Base-by-base conservation (phyloP, 768 basidiomycete genomes). In the Mycena venus region DNA sequence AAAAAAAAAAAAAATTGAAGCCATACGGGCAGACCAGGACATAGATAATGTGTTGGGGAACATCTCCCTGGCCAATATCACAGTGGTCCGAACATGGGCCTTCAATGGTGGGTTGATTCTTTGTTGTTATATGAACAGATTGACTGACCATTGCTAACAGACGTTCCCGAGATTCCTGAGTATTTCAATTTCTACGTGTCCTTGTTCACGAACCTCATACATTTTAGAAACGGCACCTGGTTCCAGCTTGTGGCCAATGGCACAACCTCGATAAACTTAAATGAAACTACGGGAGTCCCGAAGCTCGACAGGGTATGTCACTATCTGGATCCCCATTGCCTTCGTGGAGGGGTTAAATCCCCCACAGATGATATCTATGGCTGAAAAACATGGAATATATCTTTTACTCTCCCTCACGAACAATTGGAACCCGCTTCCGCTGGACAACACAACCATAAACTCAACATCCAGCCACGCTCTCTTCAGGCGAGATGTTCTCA, bases 81-180 rank as follows among this genome's bases (percentile, higher is more conserved):
- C 84, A 44, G 91, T 91, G 25, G 88, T 94, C 32, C 86, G 93
- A 49, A 85, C 90, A 4, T 94, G 93, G 93, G 93, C 88, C 21
- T 94, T 94, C 81, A 93, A 94, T 82, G 93, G 92, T 89, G 47
- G 42, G 79, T 64, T 19, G 56, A 34, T 61, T 31, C 55, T 40
- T 40, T 36, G 29, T 31, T 68, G 66, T 19, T 44, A 67, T 36
- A 15, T n/a, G 21, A 31, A 9, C 23, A 63, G 17, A 63, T 51
- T 67, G 12, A 36, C 64, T 55, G 53, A 49, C n/a, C 12, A 17
- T 31, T 2, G 9, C 47, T 19, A 4, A 51, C 38, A 76, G 75
- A 76, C n/a, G 75, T 76, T 59, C 23, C 75, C 27, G 58, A 59
- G 21, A 73, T 76, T 51, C 75, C 69, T 25, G 36, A 59, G 40